These are phyloP conservation scores for Penicillium sp. DNA, from an alignment of 2,329 filamentous ascomycete species.

Conservation along the genomic window DNA sequence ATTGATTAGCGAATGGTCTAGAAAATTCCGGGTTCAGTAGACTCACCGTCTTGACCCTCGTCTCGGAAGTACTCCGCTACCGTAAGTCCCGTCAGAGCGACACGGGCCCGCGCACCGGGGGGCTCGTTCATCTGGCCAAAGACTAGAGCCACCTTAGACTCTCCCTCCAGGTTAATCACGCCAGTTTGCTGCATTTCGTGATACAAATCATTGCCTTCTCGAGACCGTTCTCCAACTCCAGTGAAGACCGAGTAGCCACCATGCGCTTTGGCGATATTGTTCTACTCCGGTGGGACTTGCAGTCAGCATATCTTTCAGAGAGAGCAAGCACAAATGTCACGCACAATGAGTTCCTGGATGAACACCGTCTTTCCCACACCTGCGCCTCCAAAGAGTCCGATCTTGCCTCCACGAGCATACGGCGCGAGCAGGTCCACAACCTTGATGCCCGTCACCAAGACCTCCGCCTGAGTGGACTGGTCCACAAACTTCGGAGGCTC, in stretches of 20 bases:
- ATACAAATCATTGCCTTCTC: slow-evolving; percentile 99
- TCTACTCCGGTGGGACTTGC: slow-evolving; percentile 53
- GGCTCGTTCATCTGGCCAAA: slow-evolving; percentile 80
- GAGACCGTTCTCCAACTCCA: slow-evolving; percentile 99
- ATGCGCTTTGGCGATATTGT: slow-evolving; percentile 99
- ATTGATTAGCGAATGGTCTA: background rate
- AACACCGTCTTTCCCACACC: slow-evolving; percentile 99
- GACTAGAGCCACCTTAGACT: background rate
- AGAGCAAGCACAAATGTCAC: background rate
- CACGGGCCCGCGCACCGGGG: slow-evolving; percentile 98
- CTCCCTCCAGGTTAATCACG: background rate
- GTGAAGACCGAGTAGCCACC: slow-evolving; percentile 99
- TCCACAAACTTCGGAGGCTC: slow-evolving; percentile 68
- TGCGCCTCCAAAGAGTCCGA: slow-evolving; percentile 99
- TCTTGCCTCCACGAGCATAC: slow-evolving; percentile 99
- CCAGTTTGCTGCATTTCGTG: slow-evolving; percentile 67
- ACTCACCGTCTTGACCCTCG: slow-evolving; percentile 73
- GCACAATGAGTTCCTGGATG: slow-evolving; percentile 97
- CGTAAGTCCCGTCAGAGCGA: slow-evolving; percentile 84
- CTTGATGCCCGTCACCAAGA: slow-evolving; percentile 99
- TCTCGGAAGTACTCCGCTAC: slow-evolving; percentile 77
- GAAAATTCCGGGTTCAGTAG: background rate
- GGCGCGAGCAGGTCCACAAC: slow-evolving; percentile 98
- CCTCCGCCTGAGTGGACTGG: slow-evolving; percentile 93
- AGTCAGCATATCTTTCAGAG: background rate